Conservation (phyloP, 1,284 basidiomycete species). For the Volvariella surrecta region DNA sequence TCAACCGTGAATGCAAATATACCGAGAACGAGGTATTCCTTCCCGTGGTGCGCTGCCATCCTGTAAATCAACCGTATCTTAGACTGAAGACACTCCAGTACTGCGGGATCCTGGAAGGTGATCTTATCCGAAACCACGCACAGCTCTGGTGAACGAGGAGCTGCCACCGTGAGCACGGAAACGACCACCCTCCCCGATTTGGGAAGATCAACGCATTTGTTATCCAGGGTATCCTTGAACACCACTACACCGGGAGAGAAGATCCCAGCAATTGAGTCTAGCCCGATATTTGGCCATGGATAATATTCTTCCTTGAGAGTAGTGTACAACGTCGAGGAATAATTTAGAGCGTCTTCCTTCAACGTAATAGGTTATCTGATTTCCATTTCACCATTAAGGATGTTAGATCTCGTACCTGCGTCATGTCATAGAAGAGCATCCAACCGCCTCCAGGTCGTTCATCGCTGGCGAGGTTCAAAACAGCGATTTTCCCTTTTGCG, state of each 20-base stretch:
- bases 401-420: slow-evolving; percentile 21
- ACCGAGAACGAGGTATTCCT: slow-evolving; percentile 33
- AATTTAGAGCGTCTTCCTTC: slow-evolving; percentile 38
- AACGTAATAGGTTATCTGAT: background rate
- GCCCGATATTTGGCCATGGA: slow-evolving; percentile 37
- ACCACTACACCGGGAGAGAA: slow-evolving; percentile 37
- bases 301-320: slow-evolving; percentile 34
- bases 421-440: slow-evolving; percentile 24
- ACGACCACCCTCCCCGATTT: slow-evolving; percentile 24
- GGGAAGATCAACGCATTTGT: slow-evolving; percentile 28
- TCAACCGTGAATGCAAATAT: slow-evolving; percentile 1
- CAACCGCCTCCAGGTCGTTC: slow-evolving; percentile 29
- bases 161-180: slow-evolving; percentile 36
- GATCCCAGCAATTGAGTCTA: slow-evolving; percentile 28
- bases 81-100: slow-evolving; percentile 25
- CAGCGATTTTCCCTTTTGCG: slow-evolving; percentile 24
- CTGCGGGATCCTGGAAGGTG: slow-evolving; percentile 18
- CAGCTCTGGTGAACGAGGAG: slow-evolving; percentile 24
- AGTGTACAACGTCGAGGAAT: slow-evolving; percentile 35
- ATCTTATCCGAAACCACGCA: slow-evolving; percentile 20
- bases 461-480: slow-evolving; percentile 37
- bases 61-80: slow-evolving; percentile 36
- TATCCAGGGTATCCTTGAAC: slow-evolving; percentile 36
- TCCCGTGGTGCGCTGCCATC: slow-evolving; percentile 30
- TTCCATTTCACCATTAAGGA: background rate